Evolutionary conservation across 495 filamentous ascomycete species (phyloP), one percentile per base, ranked within the genome.

Genomic region (Tetracladium setigerum): DNA sequence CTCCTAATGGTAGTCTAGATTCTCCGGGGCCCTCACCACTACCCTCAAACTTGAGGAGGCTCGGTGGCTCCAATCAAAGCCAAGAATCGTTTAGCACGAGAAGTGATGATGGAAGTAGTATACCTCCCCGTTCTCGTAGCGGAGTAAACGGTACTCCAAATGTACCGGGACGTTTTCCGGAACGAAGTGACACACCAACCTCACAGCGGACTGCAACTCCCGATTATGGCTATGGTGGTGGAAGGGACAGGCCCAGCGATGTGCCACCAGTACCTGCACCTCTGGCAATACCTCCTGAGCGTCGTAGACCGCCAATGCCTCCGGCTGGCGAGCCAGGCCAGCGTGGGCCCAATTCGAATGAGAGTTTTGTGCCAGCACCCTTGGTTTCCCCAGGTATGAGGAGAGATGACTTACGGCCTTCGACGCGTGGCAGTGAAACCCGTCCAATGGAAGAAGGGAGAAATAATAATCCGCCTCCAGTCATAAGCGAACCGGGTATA

Each of bases 11-110:
- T 9, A 73, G 69, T 44, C 54, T 72, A 15, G 71, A 78, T 18
- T 72, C 67, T 14, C 62, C 58, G 44, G 63, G 62, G 17, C 17
- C 38, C 39, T 41, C 16, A 1, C 59, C 69, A 5, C 64, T 59
- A 45, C 72, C 64, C 40, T 67, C 59, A 27, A 60, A 67, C 7
- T 58, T 77, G 18, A 66, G 72, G 14, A 66, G 66, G 53, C 50
- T 76, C 22, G 69, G 67, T 13, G 65, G 64, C 1, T 65, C 62
- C 46, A 78, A 77, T 55, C 69, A 69, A 49, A 79, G 75, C 53
- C 74, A 77, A 49, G 77, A 81, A 30, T 77, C 76, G 3, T 65
- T 79, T 35, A 64, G 66, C 11, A 70, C 67, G 42, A 70, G 69
- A 35, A 70, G 77, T 43, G 77, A 78, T 55, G 56, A 58, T 9